A percentile compares a stretch with the other conserved stretches of the same genome.
phyloP scores from a whole-genome alignment of 75 land plant species.

The Pinus tabuliformis region DNA sequence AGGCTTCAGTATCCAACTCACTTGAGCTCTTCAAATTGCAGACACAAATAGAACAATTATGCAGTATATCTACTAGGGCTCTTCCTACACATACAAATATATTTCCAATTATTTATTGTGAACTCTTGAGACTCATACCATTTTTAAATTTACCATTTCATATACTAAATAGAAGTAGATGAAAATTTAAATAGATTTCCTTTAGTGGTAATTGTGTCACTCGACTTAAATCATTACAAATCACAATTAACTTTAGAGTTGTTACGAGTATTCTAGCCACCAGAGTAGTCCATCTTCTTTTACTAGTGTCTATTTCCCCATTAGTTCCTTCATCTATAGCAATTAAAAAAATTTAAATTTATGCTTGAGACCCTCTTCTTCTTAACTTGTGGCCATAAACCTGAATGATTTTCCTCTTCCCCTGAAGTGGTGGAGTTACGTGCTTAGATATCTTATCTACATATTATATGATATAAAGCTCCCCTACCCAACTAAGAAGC shows the following conservation, averaged over 20 bases:
- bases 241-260: constrained; percentile 44
- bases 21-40: neutral
- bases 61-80: constrained; percentile 55
- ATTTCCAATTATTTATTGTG: constrained; percentile 20
- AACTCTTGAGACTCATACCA: neutral
- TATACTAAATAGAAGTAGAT: constrained; percentile 11
- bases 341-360: neutral
- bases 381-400: neutral
- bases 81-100: constrained; percentile 25
- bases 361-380: constrained; percentile 13
- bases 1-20: constrained; percentile 22
- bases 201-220: constrained; percentile 5
- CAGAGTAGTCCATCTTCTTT: constrained; percentile 6
- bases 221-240: constrained; percentile 32
- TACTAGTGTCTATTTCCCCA: too few relatives aligned
- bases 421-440: neutral
- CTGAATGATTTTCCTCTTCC: neutral
- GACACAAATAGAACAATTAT: constrained; percentile 47
- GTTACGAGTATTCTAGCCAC: constrained; percentile 31
- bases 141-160: constrained; percentile 10
- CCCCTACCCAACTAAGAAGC: constrained; percentile 20
- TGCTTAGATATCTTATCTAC: neutral
- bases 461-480: constrained; percentile 16
- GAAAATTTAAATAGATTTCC: constrained; percentile 30
- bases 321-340: too few relatives aligned